Conservation (phyloP, 2,329 filamentous ascomycete species). For the Sporothrix pseudoabietina region DNA sequence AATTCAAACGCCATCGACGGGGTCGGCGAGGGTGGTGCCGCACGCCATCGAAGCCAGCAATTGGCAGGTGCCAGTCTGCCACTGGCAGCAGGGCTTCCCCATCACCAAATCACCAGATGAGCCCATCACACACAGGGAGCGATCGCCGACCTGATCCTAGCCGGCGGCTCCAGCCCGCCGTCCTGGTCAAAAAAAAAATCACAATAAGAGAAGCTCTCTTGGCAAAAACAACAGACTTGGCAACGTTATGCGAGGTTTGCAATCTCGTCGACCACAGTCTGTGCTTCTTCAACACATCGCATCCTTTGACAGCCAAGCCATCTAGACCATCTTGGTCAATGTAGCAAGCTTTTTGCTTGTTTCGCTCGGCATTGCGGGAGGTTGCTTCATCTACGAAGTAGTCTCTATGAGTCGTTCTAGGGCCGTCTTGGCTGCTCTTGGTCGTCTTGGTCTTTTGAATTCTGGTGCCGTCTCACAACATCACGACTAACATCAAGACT, state of each 20-base stretch:
- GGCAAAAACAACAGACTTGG: background rate
- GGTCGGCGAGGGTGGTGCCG: background rate
- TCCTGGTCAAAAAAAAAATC: background rate
- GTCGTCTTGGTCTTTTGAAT: background rate
- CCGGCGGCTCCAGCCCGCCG: background rate
- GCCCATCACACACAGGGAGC: background rate
- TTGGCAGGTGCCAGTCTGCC: background rate
- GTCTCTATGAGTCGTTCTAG: background rate
- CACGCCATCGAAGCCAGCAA: slow-evolving; percentile 8
- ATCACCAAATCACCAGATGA: background rate
- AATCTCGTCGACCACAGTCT: background rate
- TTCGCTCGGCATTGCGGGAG: background rate
- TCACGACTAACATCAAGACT: background rate
- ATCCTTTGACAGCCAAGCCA: background rate
- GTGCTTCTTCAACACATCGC: too few species aligned
- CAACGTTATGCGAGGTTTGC: slow-evolving; percentile 3
- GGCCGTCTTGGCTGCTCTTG: background rate
- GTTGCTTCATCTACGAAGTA: background rate
- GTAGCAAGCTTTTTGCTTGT: background rate
- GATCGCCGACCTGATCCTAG: background rate
- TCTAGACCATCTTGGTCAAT: background rate
- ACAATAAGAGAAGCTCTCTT: background rate
- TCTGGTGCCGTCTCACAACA: background rate
- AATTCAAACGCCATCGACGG: slow-evolving; percentile 4
- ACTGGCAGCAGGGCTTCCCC: background rate